Percentiles rank a stretch among this genome's conserved stretches.
phyloP scores from a whole-genome alignment of 2,329 filamentous ascomycete species.

The Fusarium tricinctum region DNA sequence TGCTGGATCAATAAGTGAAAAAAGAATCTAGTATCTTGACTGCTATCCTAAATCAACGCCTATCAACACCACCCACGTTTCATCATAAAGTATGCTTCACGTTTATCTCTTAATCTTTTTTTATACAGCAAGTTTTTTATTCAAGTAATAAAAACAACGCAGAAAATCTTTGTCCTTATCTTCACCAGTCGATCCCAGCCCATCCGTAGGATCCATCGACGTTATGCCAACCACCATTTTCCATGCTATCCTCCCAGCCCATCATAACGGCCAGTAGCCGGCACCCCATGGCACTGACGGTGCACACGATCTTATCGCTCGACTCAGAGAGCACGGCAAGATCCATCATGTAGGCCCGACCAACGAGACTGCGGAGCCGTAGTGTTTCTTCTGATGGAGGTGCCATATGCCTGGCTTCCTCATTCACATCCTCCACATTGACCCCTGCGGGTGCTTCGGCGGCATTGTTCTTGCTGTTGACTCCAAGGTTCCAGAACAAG shows the following conservation, averaged over 20 bases:
- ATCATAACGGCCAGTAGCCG: slow-evolving; percentile 86
- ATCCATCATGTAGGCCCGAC: slow-evolving; percentile 85
- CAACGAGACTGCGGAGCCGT: slow-evolving; percentile 79
- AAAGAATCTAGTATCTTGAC: slow-evolving; percentile 29
- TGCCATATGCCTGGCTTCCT: slow-evolving; percentile 45
- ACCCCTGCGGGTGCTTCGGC: slow-evolving; percentile 52
- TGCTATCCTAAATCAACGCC: slow-evolving; percentile 36
- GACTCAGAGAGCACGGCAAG: slow-evolving; percentile 78
- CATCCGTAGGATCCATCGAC: slow-evolving; percentile 80
- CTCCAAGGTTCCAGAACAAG: slow-evolving; percentile 84
- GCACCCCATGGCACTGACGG: slow-evolving; percentile 79
- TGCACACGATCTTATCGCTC: slow-evolving; percentile 81
- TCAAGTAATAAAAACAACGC: background rate
- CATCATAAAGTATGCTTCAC: slow-evolving; percentile 24
- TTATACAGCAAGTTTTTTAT: background rate
- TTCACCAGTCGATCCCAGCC: slow-evolving; percentile 62
- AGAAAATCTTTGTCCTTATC: background rate
- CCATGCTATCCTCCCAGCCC: slow-evolving; percentile 81
- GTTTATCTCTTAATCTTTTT: background rate
- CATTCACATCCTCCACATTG: slow-evolving; percentile 43
- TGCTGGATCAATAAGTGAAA: slow-evolving; percentile 5
- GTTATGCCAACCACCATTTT: slow-evolving; percentile 77
- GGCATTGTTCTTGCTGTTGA: slow-evolving; percentile 59
- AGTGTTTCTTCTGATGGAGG: slow-evolving; percentile 68
- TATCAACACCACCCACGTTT: slow-evolving; percentile 37